These are phyloP conservation scores for Aegilops umbellulata DNA, from an alignment of 176 grass and related monocot species.

Conservation along the genomic window DNA sequence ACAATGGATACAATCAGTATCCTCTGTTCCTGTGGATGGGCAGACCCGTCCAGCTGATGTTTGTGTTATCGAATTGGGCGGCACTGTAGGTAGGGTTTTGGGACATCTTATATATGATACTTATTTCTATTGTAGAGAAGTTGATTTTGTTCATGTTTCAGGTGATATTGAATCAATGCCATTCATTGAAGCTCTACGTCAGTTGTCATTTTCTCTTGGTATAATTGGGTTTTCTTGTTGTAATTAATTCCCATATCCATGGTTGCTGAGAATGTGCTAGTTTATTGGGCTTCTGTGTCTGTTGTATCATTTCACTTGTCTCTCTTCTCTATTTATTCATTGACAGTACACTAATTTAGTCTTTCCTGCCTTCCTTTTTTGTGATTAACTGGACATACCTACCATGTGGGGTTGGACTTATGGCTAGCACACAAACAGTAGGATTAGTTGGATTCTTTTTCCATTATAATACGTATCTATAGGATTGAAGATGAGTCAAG, in stretches of 20 bases:
- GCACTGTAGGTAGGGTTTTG: conserved; percentile 81
- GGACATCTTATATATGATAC: not conserved
- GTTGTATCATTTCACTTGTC: not conserved
- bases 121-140: not conserved
- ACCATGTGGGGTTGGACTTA: not conserved
- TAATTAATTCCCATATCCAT: not conserved
- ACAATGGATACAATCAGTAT: conserved; percentile 86
- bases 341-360: not conserved
- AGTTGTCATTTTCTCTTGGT: conserved; percentile 98
- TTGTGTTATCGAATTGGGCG: conserved; percentile 95
- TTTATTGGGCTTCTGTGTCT: not conserved
- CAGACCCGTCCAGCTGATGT: conserved; percentile 73
- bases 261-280: not conserved
- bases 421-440: not conserved
- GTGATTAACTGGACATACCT: not conserved
- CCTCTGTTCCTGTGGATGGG: conserved; percentile 86
- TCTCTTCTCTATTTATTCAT: conserved; percentile 14
- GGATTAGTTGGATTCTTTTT: not conserved
- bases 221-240: conserved; percentile 11
- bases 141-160: conserved; percentile 40
- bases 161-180: conserved; percentile 99
- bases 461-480: not conserved
- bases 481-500: not conserved
- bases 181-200: conserved; percentile 97
- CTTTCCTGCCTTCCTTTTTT: not conserved